Percentiles rank a stretch among this genome's conserved stretches.
Evolutionary conservation across 176 grass and related monocot genomes (phyloP).

Genomic region (Dactylis glomerata): DNA sequence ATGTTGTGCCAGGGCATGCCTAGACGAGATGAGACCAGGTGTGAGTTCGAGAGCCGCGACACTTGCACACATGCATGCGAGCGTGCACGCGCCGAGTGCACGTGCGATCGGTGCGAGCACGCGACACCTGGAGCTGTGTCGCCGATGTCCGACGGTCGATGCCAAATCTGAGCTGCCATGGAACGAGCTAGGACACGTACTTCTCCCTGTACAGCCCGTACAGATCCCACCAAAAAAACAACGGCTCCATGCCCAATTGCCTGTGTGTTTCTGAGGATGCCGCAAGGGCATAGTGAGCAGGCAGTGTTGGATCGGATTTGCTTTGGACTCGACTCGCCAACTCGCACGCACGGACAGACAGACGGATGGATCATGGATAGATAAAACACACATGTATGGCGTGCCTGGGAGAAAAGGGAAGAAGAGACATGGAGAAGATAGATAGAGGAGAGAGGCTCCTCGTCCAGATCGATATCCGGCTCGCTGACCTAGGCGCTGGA

Average conservation of each 20-base stretch:
- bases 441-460: not conserved
- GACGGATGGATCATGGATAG: conserved; percentile 4
- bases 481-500: not conserved
- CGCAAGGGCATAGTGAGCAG: not conserved
- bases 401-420: not conserved
- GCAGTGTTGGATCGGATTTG: not conserved
- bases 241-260: not conserved
- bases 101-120: not conserved
- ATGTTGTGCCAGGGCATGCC: not conserved
- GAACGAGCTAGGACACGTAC: not conserved
- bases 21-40: not conserved
- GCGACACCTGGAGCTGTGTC: not conserved
- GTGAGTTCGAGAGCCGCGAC: not conserved
- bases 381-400: not conserved
- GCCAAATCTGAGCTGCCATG: not conserved
- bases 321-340: not conserved
- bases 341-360: not conserved
- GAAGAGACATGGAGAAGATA: not conserved
- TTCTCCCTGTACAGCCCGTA: not conserved
- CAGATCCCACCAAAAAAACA: not conserved
- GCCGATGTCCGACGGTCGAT: not conserved
- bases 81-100: not conserved
- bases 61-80: not conserved
- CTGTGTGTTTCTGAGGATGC: not conserved
- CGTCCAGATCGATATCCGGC: conserved; percentile 4